These are phyloP conservation scores for Hyaloscypha variabilis DNA, from an alignment of 495 filamentous ascomycete species.

Conservation along the genomic window DNA sequence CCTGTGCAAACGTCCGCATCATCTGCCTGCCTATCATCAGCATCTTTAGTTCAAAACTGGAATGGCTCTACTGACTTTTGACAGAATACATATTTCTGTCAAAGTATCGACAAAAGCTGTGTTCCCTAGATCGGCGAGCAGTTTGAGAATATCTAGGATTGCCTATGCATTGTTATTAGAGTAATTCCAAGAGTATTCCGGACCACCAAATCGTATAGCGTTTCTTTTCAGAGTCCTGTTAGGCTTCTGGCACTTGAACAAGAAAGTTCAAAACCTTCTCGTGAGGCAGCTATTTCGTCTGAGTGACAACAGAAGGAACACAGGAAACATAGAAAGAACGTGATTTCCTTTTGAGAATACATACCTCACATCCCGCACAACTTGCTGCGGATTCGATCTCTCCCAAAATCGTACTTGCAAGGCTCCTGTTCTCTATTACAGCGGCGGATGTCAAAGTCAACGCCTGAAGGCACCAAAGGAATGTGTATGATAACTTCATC, in stretches of 20 bases:
- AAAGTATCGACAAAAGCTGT: conserved; percentile 39
- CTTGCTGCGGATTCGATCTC: conserved; percentile 1
- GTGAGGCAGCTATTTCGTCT: too few relatives aligned
- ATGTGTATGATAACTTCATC: not conserved
- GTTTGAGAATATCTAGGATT: conserved; percentile 47
- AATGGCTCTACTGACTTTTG: conserved; percentile 33
- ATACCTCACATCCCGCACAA: not conserved
- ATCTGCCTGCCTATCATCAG: conserved; percentile 3
- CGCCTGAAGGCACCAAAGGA: not conserved
- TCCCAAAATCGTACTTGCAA: not conserved
- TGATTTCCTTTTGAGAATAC: not conserved
- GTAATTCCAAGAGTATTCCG: not conserved
- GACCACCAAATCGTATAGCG: not conserved
- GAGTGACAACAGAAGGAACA: too few relatives aligned
- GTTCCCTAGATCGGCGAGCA: conserved; percentile 44
- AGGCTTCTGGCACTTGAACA: not conserved
- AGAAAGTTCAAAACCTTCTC: not conserved
- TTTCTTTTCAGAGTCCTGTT: not conserved
- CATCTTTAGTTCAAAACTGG: not conserved
- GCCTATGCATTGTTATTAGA: conserved; percentile 30
- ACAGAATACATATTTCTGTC: conserved; percentile 47
- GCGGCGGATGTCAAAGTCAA: not conserved
- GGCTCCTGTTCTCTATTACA: not conserved
- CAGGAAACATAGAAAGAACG: too few relatives aligned
- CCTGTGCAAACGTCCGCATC: conserved; percentile 7